A percentile compares a stretch with the other conserved stretches of the same genome.
Conservation (phyloP, 208 protist genomes). For the Leptomonas seymouri region DNA sequence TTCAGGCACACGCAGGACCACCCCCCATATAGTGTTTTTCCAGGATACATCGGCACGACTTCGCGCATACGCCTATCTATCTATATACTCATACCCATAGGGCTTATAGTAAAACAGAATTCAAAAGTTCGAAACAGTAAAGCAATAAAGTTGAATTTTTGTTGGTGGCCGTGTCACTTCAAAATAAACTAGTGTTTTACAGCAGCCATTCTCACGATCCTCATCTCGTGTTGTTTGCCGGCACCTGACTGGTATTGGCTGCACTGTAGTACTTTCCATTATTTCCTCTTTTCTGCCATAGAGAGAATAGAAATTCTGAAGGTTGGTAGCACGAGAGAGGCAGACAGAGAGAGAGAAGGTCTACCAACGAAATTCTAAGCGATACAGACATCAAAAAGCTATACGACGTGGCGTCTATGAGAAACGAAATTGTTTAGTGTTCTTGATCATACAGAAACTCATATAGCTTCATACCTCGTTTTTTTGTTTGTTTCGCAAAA, state of each 20-base stretch:
- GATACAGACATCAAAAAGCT: too few relatives aligned
- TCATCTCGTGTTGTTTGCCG: not conserved
- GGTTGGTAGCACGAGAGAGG: not conserved
- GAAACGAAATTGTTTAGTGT: too few relatives aligned
- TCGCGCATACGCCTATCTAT: too few relatives aligned
- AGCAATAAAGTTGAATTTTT: not conserved
- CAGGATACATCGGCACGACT: not conserved
- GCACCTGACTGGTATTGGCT: not conserved
- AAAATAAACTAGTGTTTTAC: too few relatives aligned
- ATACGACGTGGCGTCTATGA: too few relatives aligned
- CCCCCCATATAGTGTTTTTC: not conserved
- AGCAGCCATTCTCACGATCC: too few relatives aligned
- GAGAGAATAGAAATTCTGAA: not conserved
- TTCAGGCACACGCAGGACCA: not conserved
- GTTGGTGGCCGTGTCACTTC: not conserved
- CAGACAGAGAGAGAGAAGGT: not conserved
- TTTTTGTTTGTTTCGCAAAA: constrained; percentile 10
- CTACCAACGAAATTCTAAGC: too few relatives aligned
- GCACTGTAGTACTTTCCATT: not conserved
- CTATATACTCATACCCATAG: not conserved
- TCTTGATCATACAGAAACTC: too few relatives aligned
- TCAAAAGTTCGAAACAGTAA: not conserved
- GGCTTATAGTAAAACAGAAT: not conserved
- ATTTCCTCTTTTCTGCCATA: not conserved
- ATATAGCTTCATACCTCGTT: not conserved